These are phyloP conservation scores for Fraxinus americana DNA, from an alignment of 257 asterid species.

Conservation along the genomic window DNA sequence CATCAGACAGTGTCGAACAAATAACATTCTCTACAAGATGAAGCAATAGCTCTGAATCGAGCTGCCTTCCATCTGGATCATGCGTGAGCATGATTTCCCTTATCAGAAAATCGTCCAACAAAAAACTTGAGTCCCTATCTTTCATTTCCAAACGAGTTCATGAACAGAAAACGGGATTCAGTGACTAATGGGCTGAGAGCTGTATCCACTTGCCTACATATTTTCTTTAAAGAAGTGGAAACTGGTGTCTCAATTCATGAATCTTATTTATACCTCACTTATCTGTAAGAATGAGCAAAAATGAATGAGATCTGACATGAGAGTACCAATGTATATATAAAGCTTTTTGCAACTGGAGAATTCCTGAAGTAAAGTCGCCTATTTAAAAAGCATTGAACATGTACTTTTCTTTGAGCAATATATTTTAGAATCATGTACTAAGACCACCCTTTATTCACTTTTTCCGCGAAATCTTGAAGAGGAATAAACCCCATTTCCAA, in stretches of 20 bases:
- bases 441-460: conserved; percentile 19
- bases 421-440: conserved; percentile 23
- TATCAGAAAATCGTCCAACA: conserved; percentile 50
- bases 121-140: conserved; percentile 19
- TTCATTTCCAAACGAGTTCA: conserved; percentile 37
- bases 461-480: conserved; percentile 26
- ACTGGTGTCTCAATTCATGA: neutral
- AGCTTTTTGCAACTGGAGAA: neutral
- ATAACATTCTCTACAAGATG: conserved; percentile 44
- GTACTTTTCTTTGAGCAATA: conserved; percentile 13
- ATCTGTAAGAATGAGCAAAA: neutral
- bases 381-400: conserved; percentile 15
- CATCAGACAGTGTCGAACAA: conserved; percentile 37
- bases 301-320: neutral
- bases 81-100: conserved; percentile 57
- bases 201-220: neutral
- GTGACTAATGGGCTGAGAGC: neutral
- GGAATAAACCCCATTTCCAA: neutral
- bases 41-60: conserved; percentile 53
- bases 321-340: neutral
- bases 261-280: neutral
- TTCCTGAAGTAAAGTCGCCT: conserved; percentile 5
- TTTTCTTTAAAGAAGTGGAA: neutral
- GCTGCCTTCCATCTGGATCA: conserved; percentile 52
- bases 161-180: conserved; percentile 20